Conservation (phyloP, 495 filamentous ascomycete species). For the Peziza echinospora region DNA sequence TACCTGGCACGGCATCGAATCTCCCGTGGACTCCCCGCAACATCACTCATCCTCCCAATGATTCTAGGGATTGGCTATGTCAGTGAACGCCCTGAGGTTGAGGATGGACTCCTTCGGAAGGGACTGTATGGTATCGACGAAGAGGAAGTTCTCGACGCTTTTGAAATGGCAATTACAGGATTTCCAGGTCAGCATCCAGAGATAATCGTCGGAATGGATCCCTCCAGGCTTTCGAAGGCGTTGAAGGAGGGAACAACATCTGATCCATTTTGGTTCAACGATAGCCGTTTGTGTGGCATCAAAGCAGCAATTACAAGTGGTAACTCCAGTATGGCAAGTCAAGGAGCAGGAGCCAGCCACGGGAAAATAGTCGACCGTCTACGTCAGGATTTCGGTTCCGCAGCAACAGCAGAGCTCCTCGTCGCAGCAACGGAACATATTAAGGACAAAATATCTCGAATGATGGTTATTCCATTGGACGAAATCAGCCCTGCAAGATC, state of each 20-base stretch:
- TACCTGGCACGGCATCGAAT: slow-evolving; percentile 29
- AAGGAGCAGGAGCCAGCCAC: background rate
- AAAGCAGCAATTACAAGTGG: background rate
- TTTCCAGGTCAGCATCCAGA: background rate
- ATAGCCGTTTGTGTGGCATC: background rate
- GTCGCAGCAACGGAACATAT: slow-evolving; percentile 26
- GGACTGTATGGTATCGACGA: background rate
- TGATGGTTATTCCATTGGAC: slow-evolving; percentile 31
- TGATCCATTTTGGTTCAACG: background rate
- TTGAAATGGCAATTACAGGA: background rate
- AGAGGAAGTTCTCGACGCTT: background rate
- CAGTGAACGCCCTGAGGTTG: slow-evolving; percentile 16
- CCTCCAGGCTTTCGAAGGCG: background rate
- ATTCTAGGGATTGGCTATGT: slow-evolving; percentile 37
- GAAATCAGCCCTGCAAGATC: slow-evolving; percentile 29
- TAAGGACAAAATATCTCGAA: slow-evolving; percentile 26
- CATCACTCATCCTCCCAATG: slow-evolving; percentile 33
- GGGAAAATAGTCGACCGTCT: background rate
- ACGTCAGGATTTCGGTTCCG: background rate
- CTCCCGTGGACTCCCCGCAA: slow-evolving; percentile 25
- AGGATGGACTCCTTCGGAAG: background rate
- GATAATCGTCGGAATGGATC: background rate
- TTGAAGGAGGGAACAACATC: background rate
- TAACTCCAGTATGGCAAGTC: background rate
- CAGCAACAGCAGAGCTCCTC: slow-evolving; percentile 22